Percentiles rank a stretch among this genome's conserved stretches.
Evolutionary conservation across 257 asterid genomes (phyloP).

Genomic region (Galeopsis tetrahit): DNA sequence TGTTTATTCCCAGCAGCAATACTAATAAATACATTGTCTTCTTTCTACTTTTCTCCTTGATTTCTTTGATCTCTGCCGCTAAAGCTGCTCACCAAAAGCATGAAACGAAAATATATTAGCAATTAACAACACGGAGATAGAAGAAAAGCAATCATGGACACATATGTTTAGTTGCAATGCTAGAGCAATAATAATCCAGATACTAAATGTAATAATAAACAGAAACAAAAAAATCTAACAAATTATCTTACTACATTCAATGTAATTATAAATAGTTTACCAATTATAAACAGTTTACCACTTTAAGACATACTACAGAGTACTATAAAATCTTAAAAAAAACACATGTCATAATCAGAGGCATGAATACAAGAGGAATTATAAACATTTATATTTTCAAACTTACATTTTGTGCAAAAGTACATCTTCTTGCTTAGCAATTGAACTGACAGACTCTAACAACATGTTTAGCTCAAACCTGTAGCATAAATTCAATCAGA

Average conservation of each 20-base stretch:
- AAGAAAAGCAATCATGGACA: not conserved
- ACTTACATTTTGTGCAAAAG: slow-evolving; percentile 75
- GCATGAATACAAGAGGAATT: slow-evolving; percentile 17
- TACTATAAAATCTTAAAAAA: not conserved
- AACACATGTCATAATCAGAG: slow-evolving; percentile 1
- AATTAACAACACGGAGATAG: not conserved
- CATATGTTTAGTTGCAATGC: not conserved
- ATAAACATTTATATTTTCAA: slow-evolving; percentile 22
- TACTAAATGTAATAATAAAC: not conserved
- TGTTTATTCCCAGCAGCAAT: too few species aligned
- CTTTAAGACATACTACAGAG: not conserved
- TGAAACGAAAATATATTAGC: too few species aligned
- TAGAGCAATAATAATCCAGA: not conserved
- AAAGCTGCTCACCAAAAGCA: too few species aligned
- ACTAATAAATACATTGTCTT: too few species aligned
- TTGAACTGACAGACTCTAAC: slow-evolving; percentile 48
- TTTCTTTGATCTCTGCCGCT: too few species aligned
- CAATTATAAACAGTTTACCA: not conserved
- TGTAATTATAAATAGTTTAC: too few species aligned
- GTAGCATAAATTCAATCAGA: slow-evolving; percentile 33
- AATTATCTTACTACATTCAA: too few species aligned
- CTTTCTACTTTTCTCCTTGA: too few species aligned
- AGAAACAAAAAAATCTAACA: too few species aligned
- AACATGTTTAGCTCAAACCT: slow-evolving; percentile 77
- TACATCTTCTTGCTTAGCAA: slow-evolving; percentile 83